These are phyloP conservation scores for Lactifluus subvellereus DNA, from an alignment of 768 basidiomycete species.

Conservation along the genomic window DNA sequence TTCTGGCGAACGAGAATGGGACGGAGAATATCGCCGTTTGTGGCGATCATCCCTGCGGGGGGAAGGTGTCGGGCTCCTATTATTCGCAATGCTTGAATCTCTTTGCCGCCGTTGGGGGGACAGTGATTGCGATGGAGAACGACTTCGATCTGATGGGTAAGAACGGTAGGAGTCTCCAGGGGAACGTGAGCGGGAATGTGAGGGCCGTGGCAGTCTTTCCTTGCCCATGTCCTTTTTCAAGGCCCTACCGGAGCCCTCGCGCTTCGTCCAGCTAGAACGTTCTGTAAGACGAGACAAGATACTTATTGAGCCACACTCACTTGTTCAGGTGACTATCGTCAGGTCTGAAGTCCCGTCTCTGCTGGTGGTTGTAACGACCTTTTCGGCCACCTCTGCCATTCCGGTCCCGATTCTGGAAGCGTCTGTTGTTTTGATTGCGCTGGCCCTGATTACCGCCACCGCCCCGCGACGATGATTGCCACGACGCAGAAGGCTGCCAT, in stretches of 20 bases:
- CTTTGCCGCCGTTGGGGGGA: conserved; percentile 57
- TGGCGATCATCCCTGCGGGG: conserved; percentile 40
- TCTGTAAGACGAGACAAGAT: conserved; percentile 5
- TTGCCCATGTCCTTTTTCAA: conserved; percentile 34
- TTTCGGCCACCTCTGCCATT: conserved; percentile 20
- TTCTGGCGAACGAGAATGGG: conserved; percentile 29
- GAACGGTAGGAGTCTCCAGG: conserved; percentile 63
- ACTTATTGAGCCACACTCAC: conserved; percentile 38
- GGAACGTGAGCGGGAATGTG: conserved; percentile 53
- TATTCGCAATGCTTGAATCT: conserved; percentile 42
- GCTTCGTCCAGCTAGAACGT: conserved; percentile 55
- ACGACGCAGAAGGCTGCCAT: conserved; percentile 69
- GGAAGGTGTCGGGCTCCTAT: conserved; percentile 44
- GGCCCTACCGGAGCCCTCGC: conserved; percentile 46
- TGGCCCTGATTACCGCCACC: conserved; percentile 33
- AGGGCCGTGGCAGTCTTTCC: conserved; percentile 38
- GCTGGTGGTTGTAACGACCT: conserved; percentile 32
- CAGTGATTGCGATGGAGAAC: conserved; percentile 54
- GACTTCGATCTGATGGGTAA: conserved; percentile 56
- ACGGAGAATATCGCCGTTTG: conserved; percentile 29
- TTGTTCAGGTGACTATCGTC: conserved; percentile 73
- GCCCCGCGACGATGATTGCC: conserved; percentile 41
- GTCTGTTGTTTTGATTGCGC: conserved; percentile 34
- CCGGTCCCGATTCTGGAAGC: conserved; percentile 30
- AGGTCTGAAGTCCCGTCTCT: conserved; percentile 39